phyloP scores from a whole-genome alignment of 179 eudicot genomes.

The Silene coronaria region DNA sequence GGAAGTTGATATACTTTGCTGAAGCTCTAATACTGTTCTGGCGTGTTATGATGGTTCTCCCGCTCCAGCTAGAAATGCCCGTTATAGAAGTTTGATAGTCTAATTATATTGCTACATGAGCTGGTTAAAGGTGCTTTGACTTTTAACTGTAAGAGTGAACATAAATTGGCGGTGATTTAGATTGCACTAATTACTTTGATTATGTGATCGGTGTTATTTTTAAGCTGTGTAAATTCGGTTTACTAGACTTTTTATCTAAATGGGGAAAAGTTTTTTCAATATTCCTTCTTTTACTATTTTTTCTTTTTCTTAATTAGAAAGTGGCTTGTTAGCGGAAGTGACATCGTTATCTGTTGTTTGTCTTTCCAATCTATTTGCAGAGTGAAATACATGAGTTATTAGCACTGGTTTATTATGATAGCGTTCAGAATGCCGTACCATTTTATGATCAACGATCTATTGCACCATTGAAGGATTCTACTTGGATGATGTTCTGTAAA shows the following conservation, averaged over 20 bases:
- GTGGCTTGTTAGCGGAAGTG: background rate
- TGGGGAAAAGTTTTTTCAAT: background rate
- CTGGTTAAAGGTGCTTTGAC: background rate
- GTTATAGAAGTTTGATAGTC: background rate
- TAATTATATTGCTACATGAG: background rate
- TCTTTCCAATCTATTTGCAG: constrained; percentile 36
- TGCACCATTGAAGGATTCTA: constrained; percentile 59
- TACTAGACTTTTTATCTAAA: background rate
- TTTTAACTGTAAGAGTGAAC: background rate
- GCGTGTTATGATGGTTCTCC: background rate
- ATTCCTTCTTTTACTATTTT: background rate
- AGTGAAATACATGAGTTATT: constrained; percentile 93
- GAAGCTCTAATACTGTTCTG: background rate
- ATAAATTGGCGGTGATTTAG: background rate
- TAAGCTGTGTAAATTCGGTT: background rate
- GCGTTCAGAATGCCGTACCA: constrained; percentile 90
- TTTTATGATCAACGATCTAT: constrained; percentile 82
- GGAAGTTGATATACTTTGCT: background rate
- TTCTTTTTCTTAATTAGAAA: background rate
- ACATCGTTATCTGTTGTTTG: background rate
- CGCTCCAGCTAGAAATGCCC: background rate
- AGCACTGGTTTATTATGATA: constrained; percentile 97
- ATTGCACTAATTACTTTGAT: background rate
- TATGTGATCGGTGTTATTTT: background rate
- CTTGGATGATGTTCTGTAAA: constrained; percentile 72